A percentile compares a stretch with the other conserved stretches of the same genome.
Conservation (phyloP, 257 asterid species). For the Przewalskia tangutica region DNA sequence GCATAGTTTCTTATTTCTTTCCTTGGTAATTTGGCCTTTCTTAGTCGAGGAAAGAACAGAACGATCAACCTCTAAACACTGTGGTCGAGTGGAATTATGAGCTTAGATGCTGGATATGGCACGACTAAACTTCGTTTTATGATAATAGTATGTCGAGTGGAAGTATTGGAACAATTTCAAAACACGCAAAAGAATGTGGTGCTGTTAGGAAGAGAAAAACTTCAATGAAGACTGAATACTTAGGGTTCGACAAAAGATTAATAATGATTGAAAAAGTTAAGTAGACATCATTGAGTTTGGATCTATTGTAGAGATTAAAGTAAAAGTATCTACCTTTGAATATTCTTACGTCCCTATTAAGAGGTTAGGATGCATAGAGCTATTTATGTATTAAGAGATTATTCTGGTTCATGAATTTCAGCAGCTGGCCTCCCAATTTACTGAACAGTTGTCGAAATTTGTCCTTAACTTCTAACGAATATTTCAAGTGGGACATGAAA, state of each 20-base stretch:
- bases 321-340: background rate
- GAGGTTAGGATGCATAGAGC: background rate
- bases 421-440: background rate
- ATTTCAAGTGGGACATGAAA: background rate
- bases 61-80: background rate
- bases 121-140: background rate
- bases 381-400: background rate
- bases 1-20: background rate
- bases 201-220: background rate
- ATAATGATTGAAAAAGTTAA: background rate
- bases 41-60: background rate
- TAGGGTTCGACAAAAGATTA: background rate
- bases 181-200: background rate
- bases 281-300: background rate
- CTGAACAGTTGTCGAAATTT: background rate
- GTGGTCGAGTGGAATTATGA: no score
- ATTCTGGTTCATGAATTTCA: background rate
- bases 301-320: background rate
- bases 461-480: background rate
- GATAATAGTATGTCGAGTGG: background rate
- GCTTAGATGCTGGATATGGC: background rate
- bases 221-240: background rate
- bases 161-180: background rate
- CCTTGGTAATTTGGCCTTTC: background rate
- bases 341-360: background rate